Evolutionary conservation across 73 alveolate genomes (phyloP), one percentile per base, ranked within the genome.

Genomic region (Halteria grandinella): DNA sequence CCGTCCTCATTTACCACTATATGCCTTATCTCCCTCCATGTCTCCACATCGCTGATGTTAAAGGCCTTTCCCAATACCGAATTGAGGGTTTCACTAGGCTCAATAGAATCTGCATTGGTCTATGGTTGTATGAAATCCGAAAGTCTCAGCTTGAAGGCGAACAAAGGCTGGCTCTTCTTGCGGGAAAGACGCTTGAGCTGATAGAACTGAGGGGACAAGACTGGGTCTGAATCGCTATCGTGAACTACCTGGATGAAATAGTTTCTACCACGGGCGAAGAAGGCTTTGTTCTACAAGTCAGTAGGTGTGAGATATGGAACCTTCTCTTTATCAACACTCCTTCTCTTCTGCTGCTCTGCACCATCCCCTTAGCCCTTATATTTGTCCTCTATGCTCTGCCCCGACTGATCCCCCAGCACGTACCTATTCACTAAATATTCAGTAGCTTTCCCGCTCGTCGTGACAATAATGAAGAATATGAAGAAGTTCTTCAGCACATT

Each of bases 1-100:
- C 36, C 25, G 47, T 66, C 80, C 17, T 66, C 80, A 66, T 66
- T 66, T 6, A 66, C 14, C 25, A 66, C 11, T 45, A 66, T 32
- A 45, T 66, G 29, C 1, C 23, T 52, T 5, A 66, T 21, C 18
- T 66, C 63, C 25, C 23, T 10, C 17, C 43, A 66, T 7, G 43
- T 66, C 28, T 66, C 80, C n/a, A 2, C 31, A 6, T 54, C 36
- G 3, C 33, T 32, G 15, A 66, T 45, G 47, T 66, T 66, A 40
- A 66, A 25, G 10, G 23, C 47, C 41, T 44, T 44, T 5, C 10
- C 4, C 39, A 66, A 34, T 21, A 34, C 28, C 3, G 1, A n/a
- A n/a, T n/a, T n/a, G n/a, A n/a, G n/a, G n/a, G n/a, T n/a, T n/a
- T n/a, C n/a, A n/a, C n/a, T n/a, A n/a, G n/a, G n/a, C n/a, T n/a